phyloP scores from a whole-genome alignment of 352 stramenopile species.

The Blastocystis sp. region DNA sequence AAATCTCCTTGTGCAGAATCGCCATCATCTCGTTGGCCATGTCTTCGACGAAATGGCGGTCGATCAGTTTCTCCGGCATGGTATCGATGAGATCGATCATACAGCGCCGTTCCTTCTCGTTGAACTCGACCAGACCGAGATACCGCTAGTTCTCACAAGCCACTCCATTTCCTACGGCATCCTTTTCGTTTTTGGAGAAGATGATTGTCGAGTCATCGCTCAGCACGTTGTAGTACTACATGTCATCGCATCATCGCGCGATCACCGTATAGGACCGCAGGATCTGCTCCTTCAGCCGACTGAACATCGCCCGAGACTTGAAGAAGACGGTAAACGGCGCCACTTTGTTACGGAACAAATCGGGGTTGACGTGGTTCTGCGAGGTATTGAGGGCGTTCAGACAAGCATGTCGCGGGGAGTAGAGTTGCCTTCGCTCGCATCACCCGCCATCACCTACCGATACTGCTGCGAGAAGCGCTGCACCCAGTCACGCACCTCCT shows the following conservation, averaged over 20 bases:
- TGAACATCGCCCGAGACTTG: background rate
- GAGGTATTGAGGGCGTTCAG: background rate
- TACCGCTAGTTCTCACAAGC: conserved; percentile 2
- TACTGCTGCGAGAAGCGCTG: background rate
- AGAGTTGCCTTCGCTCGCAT: background rate
- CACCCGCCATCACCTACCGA: background rate
- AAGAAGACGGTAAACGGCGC: conserved; percentile 6
- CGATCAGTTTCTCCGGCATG: background rate
- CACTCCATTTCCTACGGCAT: background rate
- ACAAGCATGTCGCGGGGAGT: background rate
- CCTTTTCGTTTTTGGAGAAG: background rate
- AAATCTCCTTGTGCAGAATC: conserved; percentile 20
- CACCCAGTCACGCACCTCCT: background rate
- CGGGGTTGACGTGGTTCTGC: background rate
- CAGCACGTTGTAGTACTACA: background rate
- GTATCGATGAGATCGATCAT: conserved; percentile 5
- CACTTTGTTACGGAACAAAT: background rate
- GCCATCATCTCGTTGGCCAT: background rate
- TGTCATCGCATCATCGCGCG: background rate
- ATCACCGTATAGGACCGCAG: background rate
- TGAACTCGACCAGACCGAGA: conserved; percentile 20
- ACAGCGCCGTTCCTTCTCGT: background rate
- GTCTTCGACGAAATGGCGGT: background rate
- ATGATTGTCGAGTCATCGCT: background rate
- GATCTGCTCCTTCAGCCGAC: background rate